Evolutionary conservation across 106 monocot species (phyloP).

Genomic region (Apostasia shenzhenica): DNA sequence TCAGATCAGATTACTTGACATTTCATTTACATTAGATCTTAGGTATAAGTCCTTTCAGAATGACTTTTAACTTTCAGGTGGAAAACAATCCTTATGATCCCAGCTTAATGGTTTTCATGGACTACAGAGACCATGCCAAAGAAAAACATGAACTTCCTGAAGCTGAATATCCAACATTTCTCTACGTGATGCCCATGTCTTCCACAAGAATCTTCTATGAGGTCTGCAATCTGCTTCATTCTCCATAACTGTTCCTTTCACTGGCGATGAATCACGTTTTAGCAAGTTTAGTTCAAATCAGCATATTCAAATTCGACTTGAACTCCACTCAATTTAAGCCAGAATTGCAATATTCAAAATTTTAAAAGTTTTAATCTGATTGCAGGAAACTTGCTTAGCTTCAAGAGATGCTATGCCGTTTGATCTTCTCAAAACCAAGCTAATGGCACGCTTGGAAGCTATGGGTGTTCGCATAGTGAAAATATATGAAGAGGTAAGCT

Average conservation of each 20-base stretch:
- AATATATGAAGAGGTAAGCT: constrained; percentile 81
- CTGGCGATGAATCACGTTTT: no score
- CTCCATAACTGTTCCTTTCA: not conserved
- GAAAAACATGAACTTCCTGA: constrained; percentile 23
- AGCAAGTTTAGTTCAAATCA: no score
- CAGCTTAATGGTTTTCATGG: constrained; percentile 94
- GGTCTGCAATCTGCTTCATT: constrained; percentile 23
- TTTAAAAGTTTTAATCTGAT: constrained; percentile 7
- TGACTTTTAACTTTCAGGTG: constrained; percentile 56
- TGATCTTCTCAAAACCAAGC: constrained; percentile 73
- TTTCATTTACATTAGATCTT: constrained; percentile 1
- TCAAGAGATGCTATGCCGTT: constrained; percentile 93
- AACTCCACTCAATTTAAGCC: not conserved
- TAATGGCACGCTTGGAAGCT: constrained; percentile 73
- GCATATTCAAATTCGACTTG: no score
- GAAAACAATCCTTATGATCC: constrained; percentile 99
- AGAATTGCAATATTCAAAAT: not conserved
- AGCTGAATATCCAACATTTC: constrained; percentile 81
- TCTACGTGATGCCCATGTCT: constrained; percentile 96
- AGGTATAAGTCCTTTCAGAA: constrained; percentile 12
- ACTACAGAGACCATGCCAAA: constrained; percentile 83
- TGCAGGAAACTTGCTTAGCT: constrained; percentile 96
- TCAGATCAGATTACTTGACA: no score
- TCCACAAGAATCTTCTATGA: constrained; percentile 83
- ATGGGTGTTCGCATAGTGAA: constrained; percentile 83